These are phyloP conservation scores for Talaromyces sp. DNA, from an alignment of 2,329 filamentous ascomycete species.

Conservation along the genomic window DNA sequence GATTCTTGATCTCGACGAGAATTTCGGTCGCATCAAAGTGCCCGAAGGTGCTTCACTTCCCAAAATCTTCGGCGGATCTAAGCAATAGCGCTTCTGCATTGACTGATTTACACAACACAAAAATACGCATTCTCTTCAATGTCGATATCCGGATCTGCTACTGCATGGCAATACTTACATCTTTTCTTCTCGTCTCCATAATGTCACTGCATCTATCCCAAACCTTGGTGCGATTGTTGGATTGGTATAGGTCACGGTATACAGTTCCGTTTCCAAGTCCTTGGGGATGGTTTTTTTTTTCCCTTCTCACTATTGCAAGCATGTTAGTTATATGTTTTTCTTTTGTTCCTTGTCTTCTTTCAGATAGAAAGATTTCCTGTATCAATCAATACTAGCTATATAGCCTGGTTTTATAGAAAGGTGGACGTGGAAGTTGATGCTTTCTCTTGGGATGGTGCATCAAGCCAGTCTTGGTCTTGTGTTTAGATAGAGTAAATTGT, in stretches of 20 bases:
- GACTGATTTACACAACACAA: not conserved
- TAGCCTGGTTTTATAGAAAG: not conserved
- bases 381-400: not conserved
- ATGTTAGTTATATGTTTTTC: conserved; percentile 7
- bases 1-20: conserved; percentile 88
- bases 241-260: conserved; percentile 3
- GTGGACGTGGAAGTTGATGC: not conserved
- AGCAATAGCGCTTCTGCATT: conserved; percentile 23
- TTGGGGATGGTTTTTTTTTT: not conserved
- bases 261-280: not conserved
- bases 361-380: conserved; percentile 8
- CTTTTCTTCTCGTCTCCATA: not conserved
- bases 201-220: conserved; percentile 9
- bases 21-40: conserved; percentile 75
- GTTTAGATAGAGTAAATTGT: conserved; percentile 7
- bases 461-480: not conserved
- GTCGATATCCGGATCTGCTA: not conserved
- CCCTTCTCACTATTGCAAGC: not conserved
- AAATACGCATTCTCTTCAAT: not conserved
- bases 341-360: not conserved
- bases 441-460: not conserved
- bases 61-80: conserved; percentile 32
- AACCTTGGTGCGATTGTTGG: not conserved
- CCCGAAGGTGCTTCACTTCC: conserved; percentile 43
- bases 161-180: not conserved